Base-by-base conservation (phyloP, 2,329 filamentous ascomycete species). In the Hypomyces perniciosus region DNA sequence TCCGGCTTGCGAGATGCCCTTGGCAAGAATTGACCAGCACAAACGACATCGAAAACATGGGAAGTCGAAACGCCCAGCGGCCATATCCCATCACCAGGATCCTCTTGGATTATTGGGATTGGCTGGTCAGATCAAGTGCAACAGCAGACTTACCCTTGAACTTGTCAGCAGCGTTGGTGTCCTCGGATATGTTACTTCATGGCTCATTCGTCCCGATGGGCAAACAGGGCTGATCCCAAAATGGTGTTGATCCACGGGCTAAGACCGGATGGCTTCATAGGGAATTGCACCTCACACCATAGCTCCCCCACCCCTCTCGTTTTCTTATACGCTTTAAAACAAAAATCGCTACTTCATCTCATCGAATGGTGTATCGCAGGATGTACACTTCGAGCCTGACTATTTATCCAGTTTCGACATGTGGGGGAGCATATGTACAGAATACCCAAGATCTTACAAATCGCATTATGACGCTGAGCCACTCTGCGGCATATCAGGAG, bases 51-150 rank as follows among this genome's bases (percentile, higher is more conserved):
- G 42, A 20, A 49, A 42, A 9, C 43, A 43, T 43, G 47, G 48
- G n/a, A 51, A 48, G 43, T 33, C 48, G 8, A 51, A 30, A 29
- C 48, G 48, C 10, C 39, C 47, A 6, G 44, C 44, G 13, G 13
- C 31, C 12, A 46, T 51, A 10, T 27, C 48, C 12, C 43, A 48
- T 58, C 76, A 82, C 33, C 78, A 87, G 53, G 91, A 96, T 65
- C 91, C 91, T 1, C 74, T 96, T 0, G 90, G 90, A 0, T 66
- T 96, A 34, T 75, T 95, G 46, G 77, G 84, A 54, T 78, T 90
- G 56, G 80, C 81, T 3, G 81, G 86, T 20, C 79, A 82, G 34
- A 62, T 95, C 37, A 83, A 78, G 58, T 76, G 77, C 41, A 79
- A 77, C 42, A 80, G 87, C 1, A 84, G 84, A 72, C 67, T 86